Base-by-base conservation (phyloP, 495 filamentous ascomycete genomes). In the Tuber aestivum region DNA sequence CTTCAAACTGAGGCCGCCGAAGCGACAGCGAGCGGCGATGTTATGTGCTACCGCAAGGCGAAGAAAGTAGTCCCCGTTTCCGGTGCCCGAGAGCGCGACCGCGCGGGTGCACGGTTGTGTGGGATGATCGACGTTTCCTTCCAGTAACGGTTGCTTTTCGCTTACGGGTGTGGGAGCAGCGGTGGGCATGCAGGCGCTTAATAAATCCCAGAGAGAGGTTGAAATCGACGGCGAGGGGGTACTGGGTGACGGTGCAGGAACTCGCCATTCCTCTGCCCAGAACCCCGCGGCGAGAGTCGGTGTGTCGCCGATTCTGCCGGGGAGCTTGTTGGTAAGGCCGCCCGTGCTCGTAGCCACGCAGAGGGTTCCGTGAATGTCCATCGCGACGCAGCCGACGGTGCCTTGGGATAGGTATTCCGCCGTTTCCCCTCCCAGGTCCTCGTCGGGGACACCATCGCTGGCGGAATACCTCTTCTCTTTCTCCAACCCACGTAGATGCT, bases 61-160 rank as follows among this genome's bases (percentile, higher is more conserved):
- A 3, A 97, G 87, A 82, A 97, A 97, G 0, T 93, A 93, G 81
- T 97, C 94, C 1, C 94, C 94, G 77, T 97, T 96, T 6, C 94
- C 94, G 0, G 94, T 97, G 1, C 94, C 94, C 0, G 93, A 95
- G 44, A 95, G 85, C 12, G 89, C 94, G 9, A 94, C 86, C 0
- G 90, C 90, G 27, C 89, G 82, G 8, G 85, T 88, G 8, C 14
- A 16, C 69, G 78, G 75, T 71, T 79, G 50, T 70, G 72, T 65
- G 56, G 27, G 35, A 48, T 27, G 72, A 41, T 48, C 37, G 1
- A 4, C 7, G 32, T 44, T 48, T 69, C 41, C 73, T 23, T 74
- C 77, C 76, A 76, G 32, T 41, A 75, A 41, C 23, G 76, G 12
- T 44, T 71, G 27, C 38, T 70, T 74, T 70, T 80, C 75, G 6